phyloP scores from a whole-genome alignment of 768 basidiomycete species.

The Pleurotus giganteus region DNA sequence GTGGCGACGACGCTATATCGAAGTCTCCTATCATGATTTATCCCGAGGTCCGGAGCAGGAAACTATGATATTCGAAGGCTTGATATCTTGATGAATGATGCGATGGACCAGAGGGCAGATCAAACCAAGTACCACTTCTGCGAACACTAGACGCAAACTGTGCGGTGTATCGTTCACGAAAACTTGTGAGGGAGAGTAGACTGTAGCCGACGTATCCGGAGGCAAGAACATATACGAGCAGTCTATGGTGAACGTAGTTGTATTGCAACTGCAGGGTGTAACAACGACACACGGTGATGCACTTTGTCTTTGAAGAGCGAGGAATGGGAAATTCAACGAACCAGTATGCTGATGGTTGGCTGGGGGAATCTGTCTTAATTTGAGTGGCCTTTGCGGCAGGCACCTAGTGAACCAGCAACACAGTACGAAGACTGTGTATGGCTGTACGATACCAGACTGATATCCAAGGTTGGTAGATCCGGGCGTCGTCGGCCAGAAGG shows the following conservation, averaged over 20 bases:
- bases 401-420: no score
- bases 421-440: no score
- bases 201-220: slow-evolving; percentile 5
- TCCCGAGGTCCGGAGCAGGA: slow-evolving; percentile 44
- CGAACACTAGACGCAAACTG: slow-evolving; percentile 27
- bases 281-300: slow-evolving; percentile 29
- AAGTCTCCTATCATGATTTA: slow-evolving; percentile 62
- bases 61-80: slow-evolving; percentile 62
- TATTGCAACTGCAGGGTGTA: slow-evolving; percentile 25
- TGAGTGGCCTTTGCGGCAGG: no score
- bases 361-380: no score
- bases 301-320: no score
- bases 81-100: slow-evolving; percentile 70
- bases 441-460: no score
- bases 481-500: no score
- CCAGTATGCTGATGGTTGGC: no score
- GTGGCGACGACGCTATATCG: slow-evolving; percentile 45
- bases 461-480: no score
- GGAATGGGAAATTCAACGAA: no score
- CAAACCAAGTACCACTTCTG: slow-evolving; percentile 32
- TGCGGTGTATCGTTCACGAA: slow-evolving; percentile 12
- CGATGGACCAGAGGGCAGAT: slow-evolving; percentile 52
- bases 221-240: slow-evolving; percentile 13
- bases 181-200: slow-evolving; percentile 6
- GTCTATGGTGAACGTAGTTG: slow-evolving; percentile 18